phyloP scores from a whole-genome alignment of 106 monocot genomes.

The Platanthera zijinensis region DNA sequence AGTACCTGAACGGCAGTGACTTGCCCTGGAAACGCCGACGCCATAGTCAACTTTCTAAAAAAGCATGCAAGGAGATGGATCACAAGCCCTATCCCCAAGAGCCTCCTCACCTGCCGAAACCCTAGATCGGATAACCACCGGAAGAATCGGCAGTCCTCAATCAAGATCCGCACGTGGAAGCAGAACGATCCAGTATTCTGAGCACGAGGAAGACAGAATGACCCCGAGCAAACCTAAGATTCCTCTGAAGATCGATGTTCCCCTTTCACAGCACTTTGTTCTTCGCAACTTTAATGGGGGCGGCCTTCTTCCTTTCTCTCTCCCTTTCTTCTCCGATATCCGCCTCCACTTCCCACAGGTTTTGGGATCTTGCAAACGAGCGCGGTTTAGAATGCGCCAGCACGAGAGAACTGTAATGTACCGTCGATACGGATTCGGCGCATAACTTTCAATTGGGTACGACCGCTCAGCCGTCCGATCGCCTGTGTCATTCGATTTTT shows the following conservation, averaged over 20 bases:
- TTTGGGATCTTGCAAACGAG: not conserved
- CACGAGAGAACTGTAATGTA: constrained; percentile 1
- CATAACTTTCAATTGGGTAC: not conserved
- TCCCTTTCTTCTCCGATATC: not conserved
- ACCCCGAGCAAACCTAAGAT: not conserved
- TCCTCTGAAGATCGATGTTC: not conserved
- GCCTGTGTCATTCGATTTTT: no score
- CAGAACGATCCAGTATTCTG: not conserved
- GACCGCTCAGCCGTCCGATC: not conserved
- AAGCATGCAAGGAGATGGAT: constrained; percentile 6
- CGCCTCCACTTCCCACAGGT: not conserved
- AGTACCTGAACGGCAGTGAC: constrained; percentile 30
- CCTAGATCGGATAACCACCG: constrained; percentile 1
- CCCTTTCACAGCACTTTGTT: not conserved
- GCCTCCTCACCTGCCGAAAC: not conserved
- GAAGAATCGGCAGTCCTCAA: not conserved
- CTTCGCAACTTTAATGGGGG: not conserved
- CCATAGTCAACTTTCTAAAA: constrained; percentile 20
- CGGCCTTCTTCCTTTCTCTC: not conserved
- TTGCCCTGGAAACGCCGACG: constrained; percentile 21
- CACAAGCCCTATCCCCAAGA: not conserved
- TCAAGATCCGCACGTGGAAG: not conserved
- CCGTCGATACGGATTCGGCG: not conserved
- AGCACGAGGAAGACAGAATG: not conserved
- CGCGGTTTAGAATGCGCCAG: not conserved